Evolutionary conservation across 495 filamentous ascomycete genomes (phyloP).

Genomic region (Astrothelium subdiscretum): DNA sequence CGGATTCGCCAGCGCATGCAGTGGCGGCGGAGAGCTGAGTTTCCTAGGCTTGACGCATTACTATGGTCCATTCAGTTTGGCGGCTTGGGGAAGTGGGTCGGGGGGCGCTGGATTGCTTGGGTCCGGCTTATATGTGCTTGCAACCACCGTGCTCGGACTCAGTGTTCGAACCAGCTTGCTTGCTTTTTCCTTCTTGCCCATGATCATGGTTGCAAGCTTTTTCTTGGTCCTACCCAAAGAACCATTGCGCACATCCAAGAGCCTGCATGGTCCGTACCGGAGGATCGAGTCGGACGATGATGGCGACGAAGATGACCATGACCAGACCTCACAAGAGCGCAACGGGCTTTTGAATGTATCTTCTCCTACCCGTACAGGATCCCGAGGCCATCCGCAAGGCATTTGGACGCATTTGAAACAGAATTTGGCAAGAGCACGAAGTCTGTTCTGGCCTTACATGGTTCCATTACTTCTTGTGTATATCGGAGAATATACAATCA

Average conservation of each 20-base stretch:
- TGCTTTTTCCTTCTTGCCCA: constrained; percentile 63
- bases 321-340: constrained; percentile 7
- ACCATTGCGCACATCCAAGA: constrained; percentile 17
- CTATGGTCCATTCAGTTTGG: constrained; percentile 82
- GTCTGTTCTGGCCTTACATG: constrained; percentile 68
- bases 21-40: constrained; percentile 76
- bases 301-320: constrained; percentile 29
- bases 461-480: constrained; percentile 85
- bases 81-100: constrained; percentile 87
- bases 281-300: constrained; percentile 9
- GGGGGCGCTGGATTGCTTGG: constrained; percentile 82
- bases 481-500: constrained; percentile 91
- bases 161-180: constrained; percentile 60
- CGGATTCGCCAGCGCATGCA: constrained; percentile 70
- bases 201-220: constrained; percentile 75
- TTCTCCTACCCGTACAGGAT: not conserved
- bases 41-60: constrained; percentile 88
- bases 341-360: not conserved
- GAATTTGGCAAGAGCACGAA: constrained; percentile 41
- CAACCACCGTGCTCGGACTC: constrained; percentile 67
- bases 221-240: constrained; percentile 63
- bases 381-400: not conserved
- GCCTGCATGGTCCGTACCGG: not conserved
- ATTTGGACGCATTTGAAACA: constrained; percentile 30
- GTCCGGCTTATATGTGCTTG: constrained; percentile 72